Percentiles rank a stretch among this genome's conserved stretches.
Evolutionary conservation across 2,329 filamentous ascomycete species (phyloP).

Genomic region (Zasmidium angulare): DNA sequence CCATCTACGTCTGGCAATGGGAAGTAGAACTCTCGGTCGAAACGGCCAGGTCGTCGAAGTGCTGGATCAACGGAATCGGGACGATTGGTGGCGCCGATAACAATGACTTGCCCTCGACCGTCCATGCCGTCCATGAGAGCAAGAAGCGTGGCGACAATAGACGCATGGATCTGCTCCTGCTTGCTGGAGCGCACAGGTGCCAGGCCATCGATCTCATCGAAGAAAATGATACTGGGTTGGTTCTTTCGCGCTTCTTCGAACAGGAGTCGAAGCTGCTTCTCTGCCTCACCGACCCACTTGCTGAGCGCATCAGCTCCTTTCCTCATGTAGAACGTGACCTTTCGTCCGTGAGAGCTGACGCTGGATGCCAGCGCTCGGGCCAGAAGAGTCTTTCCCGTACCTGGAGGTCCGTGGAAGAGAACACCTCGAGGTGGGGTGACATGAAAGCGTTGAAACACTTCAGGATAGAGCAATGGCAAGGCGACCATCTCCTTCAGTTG

Average conservation of each 20-base stretch:
- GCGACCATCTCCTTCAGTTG: slow-evolving; percentile 99
- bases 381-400: slow-evolving; percentile 96
- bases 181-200: slow-evolving; percentile 96
- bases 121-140: slow-evolving; percentile 98
- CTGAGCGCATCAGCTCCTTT: slow-evolving; percentile 96
- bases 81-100: slow-evolving; percentile 97
- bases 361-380: slow-evolving; percentile 90
- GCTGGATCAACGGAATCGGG: slow-evolving; percentile 96
- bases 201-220: slow-evolving; percentile 96
- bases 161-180: slow-evolving; percentile 97
- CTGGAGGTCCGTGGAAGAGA: slow-evolving; percentile 92
- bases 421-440: slow-evolving; percentile 94
- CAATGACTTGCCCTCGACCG: slow-evolving; percentile 94
- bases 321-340: slow-evolving; percentile 99
- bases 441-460: slow-evolving; percentile 87
- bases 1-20: slow-evolving; percentile 80
- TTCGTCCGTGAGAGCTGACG: slow-evolving; percentile 82
- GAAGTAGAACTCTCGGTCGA: slow-evolving; percentile 98
- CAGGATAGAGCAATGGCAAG: slow-evolving; percentile 87
- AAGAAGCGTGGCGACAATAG: slow-evolving; percentile 91
- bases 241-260: slow-evolving; percentile 96
- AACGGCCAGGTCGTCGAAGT: slow-evolving; percentile 88
- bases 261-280: slow-evolving; percentile 86
- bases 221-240: slow-evolving; percentile 98
- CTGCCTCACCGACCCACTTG: slow-evolving; percentile 98